Base-by-base conservation (phyloP, 257 asterid species). In the Osmanthus fragrans region DNA sequence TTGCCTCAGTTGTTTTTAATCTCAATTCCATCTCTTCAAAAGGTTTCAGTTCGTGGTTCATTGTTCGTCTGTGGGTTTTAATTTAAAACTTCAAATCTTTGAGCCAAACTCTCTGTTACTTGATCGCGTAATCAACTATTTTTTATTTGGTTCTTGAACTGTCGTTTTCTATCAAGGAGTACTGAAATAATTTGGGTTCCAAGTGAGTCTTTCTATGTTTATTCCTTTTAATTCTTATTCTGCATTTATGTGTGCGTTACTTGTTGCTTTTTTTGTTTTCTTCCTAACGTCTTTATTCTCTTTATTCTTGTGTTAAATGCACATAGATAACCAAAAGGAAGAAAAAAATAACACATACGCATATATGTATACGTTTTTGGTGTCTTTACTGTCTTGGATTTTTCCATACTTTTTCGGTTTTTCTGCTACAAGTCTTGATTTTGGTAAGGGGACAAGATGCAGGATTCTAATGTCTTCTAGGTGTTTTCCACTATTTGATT, bases 271-370 rank as follows among this genome's bases (percentile, higher is more conserved):
- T 90, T 94, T 91, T 92, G 96, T 87, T 87, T 23, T 86, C 89
- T 91, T 92, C 88, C 97, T 87, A 91, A 90, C 86, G 85, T 84
- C 84, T 88, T 90, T 90, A 86, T 88, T 94, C 92, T 88, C 89
- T 92, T 80, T 90, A 91, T 92, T 88, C 87, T 83, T 75, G 76
- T 82, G 85, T 81, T 76, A 84, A 32, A 72, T 32, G 37, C 73
- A 73, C 21, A 33, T 49, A 29, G 66, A 72, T 77, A 19, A 34
- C 39, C 21, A 29, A 73, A n/a, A 30, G 8, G 74, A 51, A 80
- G 33, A 40, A 6, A 7, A 39, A 39, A 1, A 9, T 9, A 2
- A 39, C 65, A 12, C 36, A 25, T 0, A 60, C 58, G 39, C 78
- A 15, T 78, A 40, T 54, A 65, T 71, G 58, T 75, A 49, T 78